Conservation (phyloP, 768 basidiomycete species). For the Boletus fagicola region DNA sequence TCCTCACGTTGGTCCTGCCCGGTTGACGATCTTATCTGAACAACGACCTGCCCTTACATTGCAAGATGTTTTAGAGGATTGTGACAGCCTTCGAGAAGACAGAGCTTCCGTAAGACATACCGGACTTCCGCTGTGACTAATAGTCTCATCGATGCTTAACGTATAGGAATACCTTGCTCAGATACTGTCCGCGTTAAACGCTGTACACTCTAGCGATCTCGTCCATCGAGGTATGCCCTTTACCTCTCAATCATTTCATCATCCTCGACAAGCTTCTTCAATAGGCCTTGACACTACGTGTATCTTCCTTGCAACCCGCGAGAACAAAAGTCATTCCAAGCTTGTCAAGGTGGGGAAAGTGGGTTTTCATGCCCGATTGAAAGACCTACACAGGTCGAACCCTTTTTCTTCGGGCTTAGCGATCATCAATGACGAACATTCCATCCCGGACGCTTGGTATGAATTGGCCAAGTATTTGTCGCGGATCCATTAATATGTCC, state of each 20-base stretch:
- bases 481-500: slow-evolving; percentile 1
- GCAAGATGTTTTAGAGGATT: slow-evolving; percentile 74
- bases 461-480: background rate
- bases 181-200: slow-evolving; percentile 66
- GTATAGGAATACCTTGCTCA: slow-evolving; percentile 72
- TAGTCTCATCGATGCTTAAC: background rate
- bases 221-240: slow-evolving; percentile 63
- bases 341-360: slow-evolving; percentile 73
- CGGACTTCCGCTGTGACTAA: background rate
- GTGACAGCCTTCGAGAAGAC: slow-evolving; percentile 69
- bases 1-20: slow-evolving; percentile 50
- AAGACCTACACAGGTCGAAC: slow-evolving; percentile 84
- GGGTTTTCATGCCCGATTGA: slow-evolving; percentile 66
- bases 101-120: slow-evolving; percentile 55
- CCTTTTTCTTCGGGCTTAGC: slow-evolving; percentile 49
- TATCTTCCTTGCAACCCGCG: slow-evolving; percentile 58
- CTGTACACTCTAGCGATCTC: slow-evolving; percentile 60
- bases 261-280: background rate
- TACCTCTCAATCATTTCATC: background rate
- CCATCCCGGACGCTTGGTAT: slow-evolving; percentile 33
- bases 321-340: slow-evolving; percentile 53
- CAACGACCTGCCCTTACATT: slow-evolving; percentile 64
- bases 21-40: slow-evolving; percentile 69
- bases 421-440: slow-evolving; percentile 16
- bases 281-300: slow-evolving; percentile 57